Evolutionary conservation across 192 early-diverging fungal genomes (phyloP), one percentile per base, ranked within the genome.

Genomic region (Coemansia sp.): DNA sequence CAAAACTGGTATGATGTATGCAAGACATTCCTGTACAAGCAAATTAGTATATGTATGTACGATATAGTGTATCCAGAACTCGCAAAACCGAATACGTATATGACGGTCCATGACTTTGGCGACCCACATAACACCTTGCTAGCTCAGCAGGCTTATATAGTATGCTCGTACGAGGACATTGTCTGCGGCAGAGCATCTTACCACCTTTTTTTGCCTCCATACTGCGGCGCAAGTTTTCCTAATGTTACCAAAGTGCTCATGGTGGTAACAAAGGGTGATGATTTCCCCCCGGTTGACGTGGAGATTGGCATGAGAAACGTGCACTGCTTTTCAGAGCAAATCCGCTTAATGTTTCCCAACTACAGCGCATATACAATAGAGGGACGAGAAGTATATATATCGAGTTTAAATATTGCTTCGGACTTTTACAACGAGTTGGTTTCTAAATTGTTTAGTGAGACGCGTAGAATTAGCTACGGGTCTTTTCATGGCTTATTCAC

Each of bases 391-490:
- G 10, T 14, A 19, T 5, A 60, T 9, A 7, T 10, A 2, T 10
- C n/a, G 8, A 19, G 34, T 3, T 19, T 60, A n/a, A 39, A 60
- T 24, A 60, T 60, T 21, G 21, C 21, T 11, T 60, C 59, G 2
- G 35, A 19, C 6, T 60, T 37, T 60, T 60, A 60, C 59, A 40
- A 60, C 36, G 34, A 60, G 17, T 21, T 60, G 35, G 59, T 60
- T 11, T 60, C 59, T 39, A 40, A 17, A 19, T n/a, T 60, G 2
- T 39, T 60, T 13, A 36, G 59, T 17, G 17, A 3, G 16, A 21
- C 19, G 5, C 19, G 36, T 16, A 60, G 27, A 60, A 19, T 60
- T 14, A 8, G n/a, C 17, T 60, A 60, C 35, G 59, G 36, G 17
- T 8, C 19, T 8, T 24, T 7, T 24, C 35, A 37, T 40, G 59